A percentile compares a stretch with the other conserved stretches of the same genome.
phyloP scores from a whole-genome alignment of 306 rosid genomes.

The Luffa aegyptiaca region DNA sequence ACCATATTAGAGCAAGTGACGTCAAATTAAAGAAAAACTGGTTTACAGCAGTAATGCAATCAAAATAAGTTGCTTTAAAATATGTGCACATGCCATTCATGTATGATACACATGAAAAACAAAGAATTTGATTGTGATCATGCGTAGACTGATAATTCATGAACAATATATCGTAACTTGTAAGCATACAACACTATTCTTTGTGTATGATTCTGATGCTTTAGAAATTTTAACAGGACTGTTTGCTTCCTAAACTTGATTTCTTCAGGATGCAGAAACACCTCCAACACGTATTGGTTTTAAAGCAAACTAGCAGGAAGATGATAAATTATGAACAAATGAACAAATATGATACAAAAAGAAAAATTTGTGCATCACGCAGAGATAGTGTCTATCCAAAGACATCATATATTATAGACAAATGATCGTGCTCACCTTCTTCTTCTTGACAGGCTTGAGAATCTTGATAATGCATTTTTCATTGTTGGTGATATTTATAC shows the following conservation, averaged over 20 bases:
- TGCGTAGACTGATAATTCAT: background rate
- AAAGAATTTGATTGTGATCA: background rate
- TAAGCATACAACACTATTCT: background rate
- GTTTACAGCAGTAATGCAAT: background rate
- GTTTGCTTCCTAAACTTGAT: background rate
- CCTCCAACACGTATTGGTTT: background rate
- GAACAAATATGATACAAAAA: background rate
- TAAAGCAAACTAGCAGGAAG: background rate
- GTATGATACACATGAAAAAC: background rate
- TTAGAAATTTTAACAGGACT: background rate
- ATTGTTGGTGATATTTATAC: constrained; percentile 72
- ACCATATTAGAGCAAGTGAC: background rate
- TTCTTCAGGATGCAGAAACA: background rate
- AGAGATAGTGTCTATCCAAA: background rate
- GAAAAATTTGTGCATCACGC: background rate
- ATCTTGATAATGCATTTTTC: constrained; percentile 92
- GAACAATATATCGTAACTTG: too few relatives aligned
- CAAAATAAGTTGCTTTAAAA: background rate
- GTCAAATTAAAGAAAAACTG: background rate
- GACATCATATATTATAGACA: background rate
- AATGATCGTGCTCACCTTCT: constrained; percentile 27
- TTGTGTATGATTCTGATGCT: background rate
- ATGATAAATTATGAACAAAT: background rate
- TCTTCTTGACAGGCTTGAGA: constrained; percentile 97
- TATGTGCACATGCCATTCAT: background rate